These are phyloP conservation scores for Beauveria australis DNA, from an alignment of 2,329 filamentous ascomycete species.

Conservation along the genomic window DNA sequence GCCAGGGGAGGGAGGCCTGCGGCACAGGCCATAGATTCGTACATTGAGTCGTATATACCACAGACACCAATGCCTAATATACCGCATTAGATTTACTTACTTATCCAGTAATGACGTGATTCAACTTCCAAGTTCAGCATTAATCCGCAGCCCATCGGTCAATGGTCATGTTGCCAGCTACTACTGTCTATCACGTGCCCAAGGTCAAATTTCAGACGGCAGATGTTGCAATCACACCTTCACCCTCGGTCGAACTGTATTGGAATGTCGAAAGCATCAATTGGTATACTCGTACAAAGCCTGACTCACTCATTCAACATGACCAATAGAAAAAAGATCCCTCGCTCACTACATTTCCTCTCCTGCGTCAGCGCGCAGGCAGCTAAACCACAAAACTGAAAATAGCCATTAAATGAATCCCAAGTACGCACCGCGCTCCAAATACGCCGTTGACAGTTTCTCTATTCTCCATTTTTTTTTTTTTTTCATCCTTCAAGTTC, in stretches of 20 bases:
- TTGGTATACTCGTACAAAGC: conserved; percentile 8
- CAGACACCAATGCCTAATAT: conserved; percentile 3
- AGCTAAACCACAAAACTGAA: background rate
- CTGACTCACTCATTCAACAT: background rate
- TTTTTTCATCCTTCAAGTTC: background rate
- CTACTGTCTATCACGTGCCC: no score
- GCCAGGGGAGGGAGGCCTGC: background rate
- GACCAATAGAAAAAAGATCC: background rate
- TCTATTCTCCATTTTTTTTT: background rate
- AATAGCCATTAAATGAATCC: background rate
- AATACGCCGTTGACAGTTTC: background rate
- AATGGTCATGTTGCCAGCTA: no score
- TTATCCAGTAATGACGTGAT: background rate
- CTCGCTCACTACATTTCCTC: background rate
- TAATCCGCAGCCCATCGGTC: no score
- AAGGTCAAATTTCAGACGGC: no score
- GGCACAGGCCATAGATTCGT: background rate
- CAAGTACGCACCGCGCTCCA: background rate
- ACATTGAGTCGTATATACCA: conserved; percentile 8
- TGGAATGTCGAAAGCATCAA: background rate
- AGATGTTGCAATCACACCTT: no score
- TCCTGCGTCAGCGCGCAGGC: background rate
- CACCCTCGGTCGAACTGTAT: no score
- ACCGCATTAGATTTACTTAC: background rate
- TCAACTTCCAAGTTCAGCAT: no score